phyloP scores from a whole-genome alignment of 768 basidiomycete species.

The Agaricus blazei region DNA sequence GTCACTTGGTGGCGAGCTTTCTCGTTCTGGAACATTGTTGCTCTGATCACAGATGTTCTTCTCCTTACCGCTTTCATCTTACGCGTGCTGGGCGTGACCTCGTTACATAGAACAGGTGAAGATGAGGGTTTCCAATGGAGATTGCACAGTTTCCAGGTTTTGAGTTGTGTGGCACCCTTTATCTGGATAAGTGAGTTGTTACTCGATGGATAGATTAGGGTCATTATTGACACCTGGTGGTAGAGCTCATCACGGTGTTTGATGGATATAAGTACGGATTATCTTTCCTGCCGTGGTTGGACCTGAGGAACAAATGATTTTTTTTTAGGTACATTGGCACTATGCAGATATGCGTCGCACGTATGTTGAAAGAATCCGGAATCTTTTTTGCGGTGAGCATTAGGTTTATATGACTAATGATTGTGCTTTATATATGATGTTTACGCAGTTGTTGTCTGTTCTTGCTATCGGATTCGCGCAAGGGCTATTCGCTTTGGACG shows the following conservation, averaged over 20 bases:
- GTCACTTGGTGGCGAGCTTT: conserved; percentile 73
- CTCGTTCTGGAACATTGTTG: conserved; percentile 71
- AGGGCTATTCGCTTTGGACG: conserved; percentile 85
- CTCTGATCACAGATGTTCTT: conserved; percentile 67
- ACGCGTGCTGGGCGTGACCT: conserved; percentile 54
- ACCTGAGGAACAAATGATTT: neutral
- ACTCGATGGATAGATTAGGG: neutral
- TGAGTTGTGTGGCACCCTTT: conserved; percentile 84
- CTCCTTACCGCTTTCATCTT: conserved; percentile 71
- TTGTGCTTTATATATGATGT: conserved; percentile 7
- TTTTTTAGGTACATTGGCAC: conserved; percentile 72
- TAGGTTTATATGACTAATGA: neutral
- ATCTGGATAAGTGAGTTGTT: conserved; percentile 83
- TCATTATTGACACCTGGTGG: neutral
- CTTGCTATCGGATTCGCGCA: conserved; percentile 83
- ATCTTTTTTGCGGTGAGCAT: conserved; percentile 80
- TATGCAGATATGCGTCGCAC: conserved; percentile 88
- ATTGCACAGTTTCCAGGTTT: conserved; percentile 77
- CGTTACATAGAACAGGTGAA: conserved; percentile 21
- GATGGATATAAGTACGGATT: conserved; percentile 70
- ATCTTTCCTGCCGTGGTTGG: neutral
- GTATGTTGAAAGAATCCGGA: conserved; percentile 91
- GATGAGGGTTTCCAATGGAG: conserved; percentile 30
- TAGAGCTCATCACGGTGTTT: conserved; percentile 77
- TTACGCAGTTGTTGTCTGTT: conserved; percentile 67